Percentiles rank a stretch among this genome's conserved stretches.
Evolutionary conservation across 2,329 filamentous ascomycete genomes (phyloP).

Genomic region (Colletotrichum tropicicola): DNA sequence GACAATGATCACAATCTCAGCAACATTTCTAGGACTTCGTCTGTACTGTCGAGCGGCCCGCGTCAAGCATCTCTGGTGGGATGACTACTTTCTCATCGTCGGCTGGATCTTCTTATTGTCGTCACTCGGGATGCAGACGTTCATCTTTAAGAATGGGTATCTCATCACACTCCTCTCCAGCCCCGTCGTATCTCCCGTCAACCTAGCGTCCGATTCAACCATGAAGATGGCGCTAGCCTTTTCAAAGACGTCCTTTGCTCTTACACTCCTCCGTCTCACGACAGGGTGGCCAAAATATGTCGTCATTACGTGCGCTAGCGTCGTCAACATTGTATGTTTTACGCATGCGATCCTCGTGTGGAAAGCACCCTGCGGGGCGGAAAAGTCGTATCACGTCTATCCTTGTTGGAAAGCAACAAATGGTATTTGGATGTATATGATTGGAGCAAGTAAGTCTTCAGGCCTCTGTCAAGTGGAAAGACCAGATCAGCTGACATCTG

Average conservation of each 20-base stretch:
- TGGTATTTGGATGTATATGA: background rate
- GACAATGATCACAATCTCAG: slow-evolving; percentile 10
- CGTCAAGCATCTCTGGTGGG: slow-evolving; percentile 30
- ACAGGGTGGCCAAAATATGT: background rate
- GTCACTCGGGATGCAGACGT: background rate
- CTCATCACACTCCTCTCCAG: background rate
- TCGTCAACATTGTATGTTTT: background rate
- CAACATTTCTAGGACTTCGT: slow-evolving; percentile 24
- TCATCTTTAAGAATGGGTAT: background rate
- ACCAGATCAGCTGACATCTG: background rate
- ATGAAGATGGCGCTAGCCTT: background rate
- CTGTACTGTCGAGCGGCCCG: slow-evolving; percentile 32
- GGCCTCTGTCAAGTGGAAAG: background rate
- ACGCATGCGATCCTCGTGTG: background rate
- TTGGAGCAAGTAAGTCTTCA: background rate
- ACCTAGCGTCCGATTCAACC: background rate
- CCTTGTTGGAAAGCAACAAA: background rate
- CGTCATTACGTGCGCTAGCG: background rate
- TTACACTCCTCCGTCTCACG: background rate
- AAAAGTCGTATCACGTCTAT: background rate
- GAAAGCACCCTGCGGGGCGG: background rate
- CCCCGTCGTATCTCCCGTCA: background rate
- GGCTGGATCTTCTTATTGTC: slow-evolving; percentile 16
- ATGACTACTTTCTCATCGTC: slow-evolving; percentile 33
- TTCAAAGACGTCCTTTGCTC: background rate